Base-by-base conservation (phyloP, 208 protist species). In the Plasmodiophora brassicae region DNA sequence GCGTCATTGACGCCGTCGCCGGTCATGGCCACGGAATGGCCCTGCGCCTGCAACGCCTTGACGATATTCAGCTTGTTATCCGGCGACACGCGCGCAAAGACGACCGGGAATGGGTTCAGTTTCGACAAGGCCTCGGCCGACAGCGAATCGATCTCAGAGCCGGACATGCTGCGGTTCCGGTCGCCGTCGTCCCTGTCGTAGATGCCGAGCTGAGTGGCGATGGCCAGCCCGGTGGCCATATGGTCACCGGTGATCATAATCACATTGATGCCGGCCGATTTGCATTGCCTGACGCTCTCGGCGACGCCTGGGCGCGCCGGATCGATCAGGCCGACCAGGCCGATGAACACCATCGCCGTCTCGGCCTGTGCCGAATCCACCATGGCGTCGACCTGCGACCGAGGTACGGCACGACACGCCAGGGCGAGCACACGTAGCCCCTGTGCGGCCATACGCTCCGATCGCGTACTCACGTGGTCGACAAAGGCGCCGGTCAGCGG, bases 211-310 rank as follows among this genome's bases (percentile, higher is more conserved):
- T 95, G 83, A 10, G 87, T 88, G 10, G 94, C 93, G 88, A 96
- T 96, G 45, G 87, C 71, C 38, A 72, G 87, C 0, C 94, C 95
- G 54, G 94, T 96, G 0, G 86, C 46, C 5, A 94, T 92, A 84
- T 94, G 93, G 87, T 96, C 95, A 83, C 93, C 95, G 5, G 95
- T 97, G 46, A 98, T 87, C 92, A 99, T 95, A 39, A 94, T 91
- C 60, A 98, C 94, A 84, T 90, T 88, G 45, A 98, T 93, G 93
- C 96, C 90, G 93, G 92, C 93, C 41, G 44, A 20, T 50, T 93
- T 86, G 89, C 91, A 92, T 41, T 92, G 84, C 88, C 41, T 32
- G 20, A 96, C 91, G 20, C 93, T 88, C 0, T 43, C 43, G 14
- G 88, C 71, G 0, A 94, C 92, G 28, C 91, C 91, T 28, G n/a